A percentile compares a stretch with the other conserved stretches of the same genome.
phyloP scores from a whole-genome alignment of 108 stramenopile genomes.

The Nannochloropsis oceanica region DNA sequence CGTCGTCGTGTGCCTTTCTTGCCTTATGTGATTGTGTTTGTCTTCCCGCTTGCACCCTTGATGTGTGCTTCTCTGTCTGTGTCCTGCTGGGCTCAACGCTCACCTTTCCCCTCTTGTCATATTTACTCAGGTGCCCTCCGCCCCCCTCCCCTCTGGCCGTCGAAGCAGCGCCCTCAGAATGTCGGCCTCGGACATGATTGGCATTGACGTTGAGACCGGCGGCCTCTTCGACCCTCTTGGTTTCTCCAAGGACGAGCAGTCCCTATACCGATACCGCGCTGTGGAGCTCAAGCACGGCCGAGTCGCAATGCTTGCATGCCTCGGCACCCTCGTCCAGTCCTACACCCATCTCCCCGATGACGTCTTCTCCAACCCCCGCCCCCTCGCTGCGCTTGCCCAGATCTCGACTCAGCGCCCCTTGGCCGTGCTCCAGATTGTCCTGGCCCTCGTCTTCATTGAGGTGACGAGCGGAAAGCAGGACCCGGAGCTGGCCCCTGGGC shows the following conservation, averaged over 20 bases:
- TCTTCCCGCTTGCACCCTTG: neutral
- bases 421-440: conserved; percentile 37
- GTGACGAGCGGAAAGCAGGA: conserved; percentile 43
- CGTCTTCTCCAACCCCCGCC: conserved; percentile 33
- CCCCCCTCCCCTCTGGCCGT: neutral
- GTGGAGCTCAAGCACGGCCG: conserved; percentile 57
- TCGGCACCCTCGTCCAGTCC: conserved; percentile 49
- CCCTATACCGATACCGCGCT: conserved; percentile 21
- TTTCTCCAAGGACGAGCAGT: conserved; percentile 24
- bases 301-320: conserved; percentile 48
- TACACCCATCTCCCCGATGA: conserved; percentile 60
- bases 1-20: neutral
- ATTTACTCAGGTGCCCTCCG: neutral
- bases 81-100: neutral
- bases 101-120: neutral
- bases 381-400: conserved; percentile 7
- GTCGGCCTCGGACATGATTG: conserved; percentile 30
- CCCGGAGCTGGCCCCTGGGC: conserved; percentile 19
- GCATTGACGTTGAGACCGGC: conserved; percentile 26
- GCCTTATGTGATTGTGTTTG: neutral
- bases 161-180: conserved; percentile 4
- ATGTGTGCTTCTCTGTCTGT: neutral
- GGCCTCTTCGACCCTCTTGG: conserved; percentile 30
- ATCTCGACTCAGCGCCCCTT: neutral
- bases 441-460: conserved; percentile 47